These are phyloP conservation scores for Leccinellum luteum DNA, from an alignment of 768 basidiomycete species.

Conservation along the genomic window DNA sequence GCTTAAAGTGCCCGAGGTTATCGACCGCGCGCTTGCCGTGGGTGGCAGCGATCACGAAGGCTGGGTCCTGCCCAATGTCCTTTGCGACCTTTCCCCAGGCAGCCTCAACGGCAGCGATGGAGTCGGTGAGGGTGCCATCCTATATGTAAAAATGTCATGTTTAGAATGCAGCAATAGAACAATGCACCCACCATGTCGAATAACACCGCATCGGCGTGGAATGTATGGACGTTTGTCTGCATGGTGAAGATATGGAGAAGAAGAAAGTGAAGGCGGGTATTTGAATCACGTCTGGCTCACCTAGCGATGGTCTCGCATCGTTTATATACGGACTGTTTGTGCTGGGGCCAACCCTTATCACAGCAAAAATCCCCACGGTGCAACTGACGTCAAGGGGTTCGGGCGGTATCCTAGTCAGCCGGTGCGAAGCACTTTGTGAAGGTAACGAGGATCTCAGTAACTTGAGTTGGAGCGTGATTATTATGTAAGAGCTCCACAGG, in stretches of 20 bases:
- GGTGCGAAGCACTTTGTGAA: neutral
- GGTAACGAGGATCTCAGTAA: conserved; percentile 6
- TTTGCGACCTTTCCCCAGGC: conserved; percentile 73
- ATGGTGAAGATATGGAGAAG: conserved; percentile 11
- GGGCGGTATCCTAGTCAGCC: neutral
- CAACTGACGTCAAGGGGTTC: conserved; percentile 33
- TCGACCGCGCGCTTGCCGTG: conserved; percentile 78
- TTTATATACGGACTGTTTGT: conserved; percentile 22
- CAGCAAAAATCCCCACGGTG: neutral
- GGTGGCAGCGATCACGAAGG: conserved; percentile 68
- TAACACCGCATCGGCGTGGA: conserved; percentile 57
- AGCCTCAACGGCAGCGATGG: conserved; percentile 69
- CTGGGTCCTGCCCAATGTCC: conserved; percentile 66
- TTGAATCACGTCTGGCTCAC: conserved; percentile 13
- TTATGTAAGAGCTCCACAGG: conserved; percentile 13
- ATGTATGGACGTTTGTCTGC: conserved; percentile 31
- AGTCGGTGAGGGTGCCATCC: conserved; percentile 75
- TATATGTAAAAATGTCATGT: conserved; percentile 30
- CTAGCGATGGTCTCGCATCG: neutral
- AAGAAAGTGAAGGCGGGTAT: neutral
- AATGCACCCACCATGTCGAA: conserved; percentile 59
- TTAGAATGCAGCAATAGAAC: conserved; percentile 3
- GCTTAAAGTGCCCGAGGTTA: conserved; percentile 64
- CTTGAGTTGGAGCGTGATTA: neutral
- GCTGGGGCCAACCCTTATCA: conserved; percentile 2